Base-by-base conservation (phyloP, 1,284 basidiomycete species). In the Ceratobasidium sp. region DNA sequence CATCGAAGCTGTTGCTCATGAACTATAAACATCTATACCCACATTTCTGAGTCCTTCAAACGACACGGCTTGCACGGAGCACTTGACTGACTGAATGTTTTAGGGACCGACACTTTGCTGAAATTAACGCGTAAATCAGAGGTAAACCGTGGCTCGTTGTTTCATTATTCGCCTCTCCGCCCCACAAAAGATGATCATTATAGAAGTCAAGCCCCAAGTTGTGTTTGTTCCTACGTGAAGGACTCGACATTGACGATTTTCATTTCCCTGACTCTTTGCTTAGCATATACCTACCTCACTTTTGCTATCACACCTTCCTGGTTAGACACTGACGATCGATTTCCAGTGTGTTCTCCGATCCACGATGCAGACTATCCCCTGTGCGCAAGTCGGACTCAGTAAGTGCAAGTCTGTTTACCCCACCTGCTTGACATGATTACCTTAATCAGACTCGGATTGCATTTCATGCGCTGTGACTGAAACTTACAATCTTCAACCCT, bases 181-280 rank as follows among this genome's bases (percentile, higher is more conserved):
- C 76, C 59, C 38, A n/a, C 48, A 18, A 72, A 83, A 85, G 90
- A 90, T 89, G 79, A 84, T 83, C 84, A 79, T 86, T 83, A 87
- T 91, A 91, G 89, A 88, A 91, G 90, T 92, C 90, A 92, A 92
- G 90, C 90, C 83, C 90, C 88, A 88, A 92, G 75, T 80, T 82
- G 81, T 81, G 85, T 90, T 88, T 86, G 28, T 69, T 69, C 64
- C 64, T 69, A 48, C 53, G 64, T 69, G 64, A 56, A 69, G 53
- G 53, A 69, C 64, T 21, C 53, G 53, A 69, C 51, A 30, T 56
- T 69, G 64, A 69, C 64, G 64, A 69, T 69, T 30, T 58, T 46
- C 51, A 51, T 56, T 44, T 44, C 36, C 38, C 64, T 69, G 64
- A 69, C 33, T 12, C 46, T 16, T 8, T 16, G 21, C 38, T 54